Evolutionary conservation across 2,329 filamentous ascomycete genomes (phyloP).

Genomic region (Periconia sp.): DNA sequence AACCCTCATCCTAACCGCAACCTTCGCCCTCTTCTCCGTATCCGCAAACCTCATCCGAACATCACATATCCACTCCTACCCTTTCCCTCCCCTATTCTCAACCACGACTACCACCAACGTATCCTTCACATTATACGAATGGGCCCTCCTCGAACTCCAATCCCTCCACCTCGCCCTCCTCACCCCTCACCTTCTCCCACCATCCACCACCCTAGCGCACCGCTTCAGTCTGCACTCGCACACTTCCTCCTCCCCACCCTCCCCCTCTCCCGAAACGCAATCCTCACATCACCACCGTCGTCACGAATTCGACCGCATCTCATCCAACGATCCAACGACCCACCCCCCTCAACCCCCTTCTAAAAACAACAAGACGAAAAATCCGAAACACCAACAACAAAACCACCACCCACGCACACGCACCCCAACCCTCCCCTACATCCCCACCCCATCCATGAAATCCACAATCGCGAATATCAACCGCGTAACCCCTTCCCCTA

Average conservation of each 20-base stretch:
- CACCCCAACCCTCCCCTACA: background rate
- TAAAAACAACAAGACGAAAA: too few species aligned
- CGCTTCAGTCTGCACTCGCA: constrained; percentile 9
- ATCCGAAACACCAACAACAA: background rate
- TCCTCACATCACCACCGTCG: background rate
- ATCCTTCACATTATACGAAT: constrained; percentile 19
- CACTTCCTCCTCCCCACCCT: background rate
- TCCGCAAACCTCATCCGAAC: constrained; percentile 21
- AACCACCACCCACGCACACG: background rate
- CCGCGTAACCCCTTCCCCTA: background rate
- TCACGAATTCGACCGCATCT: background rate
- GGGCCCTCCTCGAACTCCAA: constrained; percentile 26
- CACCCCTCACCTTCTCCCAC: constrained; percentile 23
- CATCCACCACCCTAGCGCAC: constrained; percentile 17
- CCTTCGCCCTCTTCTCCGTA: constrained; percentile 23
- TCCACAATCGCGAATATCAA: constrained; percentile 1
- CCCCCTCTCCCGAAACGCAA: background rate
- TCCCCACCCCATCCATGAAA: constrained; percentile 2
- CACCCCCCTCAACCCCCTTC: too few species aligned
- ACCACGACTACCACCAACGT: constrained; percentile 16
- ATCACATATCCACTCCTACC: constrained; percentile 15
- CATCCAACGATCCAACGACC: background rate
- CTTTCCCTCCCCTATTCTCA: constrained; percentile 1
- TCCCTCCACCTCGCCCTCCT: constrained; percentile 23
- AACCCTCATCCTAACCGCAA: constrained; percentile 16